phyloP scores from a whole-genome alignment of 2,329 filamentous ascomycete species.

The Nothophoma quercina region DNA sequence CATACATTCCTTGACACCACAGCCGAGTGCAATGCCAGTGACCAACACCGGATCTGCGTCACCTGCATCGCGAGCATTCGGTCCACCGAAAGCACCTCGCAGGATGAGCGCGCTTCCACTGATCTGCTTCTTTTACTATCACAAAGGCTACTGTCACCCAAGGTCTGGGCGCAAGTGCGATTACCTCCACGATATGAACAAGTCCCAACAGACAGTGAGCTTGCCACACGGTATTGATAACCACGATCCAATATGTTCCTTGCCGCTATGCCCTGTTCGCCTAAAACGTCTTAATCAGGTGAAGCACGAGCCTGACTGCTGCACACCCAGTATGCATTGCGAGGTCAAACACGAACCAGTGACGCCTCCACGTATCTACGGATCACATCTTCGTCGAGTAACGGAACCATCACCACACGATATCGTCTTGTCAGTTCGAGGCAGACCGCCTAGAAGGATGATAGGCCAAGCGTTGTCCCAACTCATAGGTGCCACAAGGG shows the following conservation, averaged over 20 bases:
- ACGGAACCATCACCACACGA: background rate
- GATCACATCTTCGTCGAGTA: background rate
- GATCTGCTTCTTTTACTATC: conserved; percentile 37
- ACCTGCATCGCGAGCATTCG: background rate
- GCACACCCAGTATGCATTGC: background rate
- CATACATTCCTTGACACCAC: background rate
- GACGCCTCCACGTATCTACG: background rate
- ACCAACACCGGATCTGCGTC: background rate
- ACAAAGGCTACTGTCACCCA: conserved; percentile 27
- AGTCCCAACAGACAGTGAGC: conserved; percentile 17
- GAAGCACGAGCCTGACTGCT: background rate
- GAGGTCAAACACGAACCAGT: background rate
- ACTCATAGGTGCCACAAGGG: background rate
- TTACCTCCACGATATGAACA: conserved; percentile 21
- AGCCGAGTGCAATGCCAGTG: background rate
- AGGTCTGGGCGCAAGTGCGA: conserved; percentile 17
- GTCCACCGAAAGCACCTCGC: conserved; percentile 9
- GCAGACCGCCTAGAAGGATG: background rate
- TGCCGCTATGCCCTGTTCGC: conserved; percentile 27
- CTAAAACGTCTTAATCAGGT: background rate
- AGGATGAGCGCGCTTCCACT: background rate
- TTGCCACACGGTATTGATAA: conserved; percentile 11
- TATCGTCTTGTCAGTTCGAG: background rate
- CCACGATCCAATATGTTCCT: conserved; percentile 12
- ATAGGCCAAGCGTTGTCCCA: background rate